Evolutionary conservation across 192 early-diverging fungal species (phyloP).

Genomic region (Piromyces sp.): DNA sequence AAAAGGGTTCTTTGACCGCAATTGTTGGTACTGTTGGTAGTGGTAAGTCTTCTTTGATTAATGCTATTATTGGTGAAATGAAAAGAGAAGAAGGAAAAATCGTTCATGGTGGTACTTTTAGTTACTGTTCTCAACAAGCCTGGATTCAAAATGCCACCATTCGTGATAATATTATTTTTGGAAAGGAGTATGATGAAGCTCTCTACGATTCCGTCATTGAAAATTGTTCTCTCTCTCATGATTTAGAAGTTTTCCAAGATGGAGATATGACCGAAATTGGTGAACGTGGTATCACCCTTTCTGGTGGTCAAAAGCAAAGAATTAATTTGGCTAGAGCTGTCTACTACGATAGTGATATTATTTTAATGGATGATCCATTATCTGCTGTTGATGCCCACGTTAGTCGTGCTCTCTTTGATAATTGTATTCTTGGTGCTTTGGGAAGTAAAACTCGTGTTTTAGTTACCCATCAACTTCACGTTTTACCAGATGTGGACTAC

Average conservation of each 20-base stretch:
- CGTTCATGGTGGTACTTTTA: slow-evolving; percentile 24
- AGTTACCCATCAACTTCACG: slow-evolving; percentile 23
- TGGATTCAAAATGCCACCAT: slow-evolving; percentile 2
- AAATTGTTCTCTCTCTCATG: slow-evolving; percentile 27
- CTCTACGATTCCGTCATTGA: slow-evolving; percentile 34
- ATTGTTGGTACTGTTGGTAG: slow-evolving; percentile 42
- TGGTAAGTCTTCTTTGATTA: slow-evolving; percentile 61
- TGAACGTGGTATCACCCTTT: too few relatives aligned
- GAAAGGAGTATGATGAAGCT: slow-evolving; percentile 25
- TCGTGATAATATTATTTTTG: slow-evolving; percentile 51
- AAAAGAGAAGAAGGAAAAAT: slow-evolving; percentile 38
- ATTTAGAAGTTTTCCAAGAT: slow-evolving; percentile 31
- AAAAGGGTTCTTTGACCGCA: slow-evolving; percentile 19
- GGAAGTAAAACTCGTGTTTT: slow-evolving; percentile 4
- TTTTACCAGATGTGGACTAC: slow-evolving; percentile 17
- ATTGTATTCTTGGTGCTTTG: slow-evolving; percentile 10
- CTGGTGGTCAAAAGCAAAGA: too few relatives aligned
- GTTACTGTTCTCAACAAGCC: slow-evolving; percentile 13
- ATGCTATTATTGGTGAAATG: slow-evolving; percentile 79
- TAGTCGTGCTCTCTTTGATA: slow-evolving; percentile 35
- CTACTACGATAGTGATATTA: slow-evolving; percentile 44
- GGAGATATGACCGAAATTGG: too few relatives aligned
- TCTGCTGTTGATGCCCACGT: slow-evolving; percentile 50
- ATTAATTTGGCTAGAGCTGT: slow-evolving; percentile 35
- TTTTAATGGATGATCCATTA: slow-evolving; percentile 55